Conservation (phyloP, 2,329 filamentous ascomycete genomes). For the Neofusicoccum ribis region DNA sequence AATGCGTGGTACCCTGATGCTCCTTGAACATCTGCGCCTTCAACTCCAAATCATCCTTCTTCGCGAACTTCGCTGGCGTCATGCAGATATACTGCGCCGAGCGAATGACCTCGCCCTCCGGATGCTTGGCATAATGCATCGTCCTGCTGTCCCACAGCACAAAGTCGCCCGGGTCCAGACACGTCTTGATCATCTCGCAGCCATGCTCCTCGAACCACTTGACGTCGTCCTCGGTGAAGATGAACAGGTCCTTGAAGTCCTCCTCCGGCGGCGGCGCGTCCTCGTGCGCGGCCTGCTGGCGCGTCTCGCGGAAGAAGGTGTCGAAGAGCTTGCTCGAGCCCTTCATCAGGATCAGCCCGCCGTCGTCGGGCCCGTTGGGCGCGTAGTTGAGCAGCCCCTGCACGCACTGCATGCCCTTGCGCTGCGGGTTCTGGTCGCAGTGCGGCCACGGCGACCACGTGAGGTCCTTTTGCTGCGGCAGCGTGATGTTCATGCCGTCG, state of each 20-base stretch:
- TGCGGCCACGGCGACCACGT: constrained; percentile 48
- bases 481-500: constrained; percentile 44
- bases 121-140: constrained; percentile 44
- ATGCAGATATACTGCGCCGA: constrained; percentile 18
- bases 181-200: constrained; percentile 42
- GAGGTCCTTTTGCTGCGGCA: constrained; percentile 43
- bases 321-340: constrained; percentile 33
- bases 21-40: constrained; percentile 24
- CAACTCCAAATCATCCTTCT: constrained; percentile 21
- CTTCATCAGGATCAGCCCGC: constrained; percentile 50
- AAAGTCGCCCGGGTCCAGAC: constrained; percentile 45
- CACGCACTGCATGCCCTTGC: constrained; percentile 44
- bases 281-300: constrained; percentile 24
- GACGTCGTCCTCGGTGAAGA: constrained; percentile 46
- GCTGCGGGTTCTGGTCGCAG: constrained; percentile 44
- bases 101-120: constrained; percentile 34
- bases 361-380: constrained; percentile 49
- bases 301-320: constrained; percentile 35
- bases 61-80: constrained; percentile 12
- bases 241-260: constrained; percentile 40
- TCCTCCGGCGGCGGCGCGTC: constrained; percentile 27
- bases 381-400: constrained; percentile 49
- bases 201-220: constrained; percentile 45
- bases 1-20: constrained; percentile 4
- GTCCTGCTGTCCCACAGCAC: constrained; percentile 51